Base-by-base conservation (phyloP, 176 grass and related monocot species). In the Rhynchospora breviuscula region DNA sequence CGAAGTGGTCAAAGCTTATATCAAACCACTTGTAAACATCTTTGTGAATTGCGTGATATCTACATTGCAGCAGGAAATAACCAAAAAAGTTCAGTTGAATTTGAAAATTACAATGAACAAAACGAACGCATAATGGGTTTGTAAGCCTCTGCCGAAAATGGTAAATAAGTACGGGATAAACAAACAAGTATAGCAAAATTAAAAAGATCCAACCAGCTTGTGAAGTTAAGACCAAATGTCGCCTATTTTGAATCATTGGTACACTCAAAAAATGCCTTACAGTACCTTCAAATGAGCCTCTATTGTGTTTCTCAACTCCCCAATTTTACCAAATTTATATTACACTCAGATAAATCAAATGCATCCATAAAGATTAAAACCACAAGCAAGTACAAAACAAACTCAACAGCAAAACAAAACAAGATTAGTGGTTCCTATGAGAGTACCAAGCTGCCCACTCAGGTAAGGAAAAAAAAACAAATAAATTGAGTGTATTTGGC, bases 1-100 rank as follows among this genome's bases (percentile, higher is more conserved):
- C 95, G 87, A 98, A 98, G 85, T 95, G 87, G 61, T 98, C 95
- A 83, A 98, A 98, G 78, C 94, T 98, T 71, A 98, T 98, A 63
- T 91, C 86, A 80, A 95, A 98, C 95, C 95, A 98, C 84, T 93
- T 86, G 59, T 98, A 98, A 60, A 98, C 88, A 29, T 98, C 92
- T 22, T 33, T 76, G 52, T 98, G 92, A 83, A 98, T 94, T 40
- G 80, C 91, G 81, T 98, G 88, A 29, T 98, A 98, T 83, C 95
- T 95, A 65, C 40, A 84, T 26, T 67, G 33, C 56, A 82, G 59
- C 25, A 93, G 21, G 49, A 48, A 23, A 2, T 22, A 73, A 73
- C 45, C 44, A 18, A 48, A 73, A 73, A 29, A 22, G 18, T 40
- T 22, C 29, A 67, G 65, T 67, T 29, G 3, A 72, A 72, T 11